Percentiles rank a stretch among this genome's conserved stretches.
These are phyloP conservation scores for Stellera chamaejasme DNA, from an alignment of 345 rosid species.

Conservation along the genomic window DNA sequence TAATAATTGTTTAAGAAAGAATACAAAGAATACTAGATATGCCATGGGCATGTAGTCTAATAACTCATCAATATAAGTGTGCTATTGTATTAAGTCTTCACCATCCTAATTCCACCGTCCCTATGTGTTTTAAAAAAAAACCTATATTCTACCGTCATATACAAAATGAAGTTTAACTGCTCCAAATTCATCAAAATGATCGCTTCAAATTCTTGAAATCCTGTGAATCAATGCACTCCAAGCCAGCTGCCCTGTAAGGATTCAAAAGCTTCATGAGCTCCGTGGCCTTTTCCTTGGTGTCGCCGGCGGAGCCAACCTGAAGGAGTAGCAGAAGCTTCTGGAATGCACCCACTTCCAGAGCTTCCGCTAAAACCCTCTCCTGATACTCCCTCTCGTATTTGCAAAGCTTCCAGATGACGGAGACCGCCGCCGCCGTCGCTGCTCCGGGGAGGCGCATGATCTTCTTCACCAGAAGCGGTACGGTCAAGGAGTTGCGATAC, in stretches of 20 bases:
- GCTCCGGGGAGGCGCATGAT: slow-evolving; percentile 26
- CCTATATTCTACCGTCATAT: not conserved
- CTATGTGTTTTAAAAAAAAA: no score
- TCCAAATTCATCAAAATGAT: slow-evolving; percentile 28
- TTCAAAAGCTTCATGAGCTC: slow-evolving; percentile 48
- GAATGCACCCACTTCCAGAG: slow-evolving; percentile 48
- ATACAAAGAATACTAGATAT: no score
- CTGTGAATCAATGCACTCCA: slow-evolving; percentile 48
- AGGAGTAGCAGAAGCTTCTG: slow-evolving; percentile 49
- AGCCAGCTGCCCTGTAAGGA: slow-evolving; percentile 33
- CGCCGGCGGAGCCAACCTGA: slow-evolving; percentile 38
- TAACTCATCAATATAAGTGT: no score
- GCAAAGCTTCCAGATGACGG: slow-evolving; percentile 34
- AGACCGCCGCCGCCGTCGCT: slow-evolving; percentile 36
- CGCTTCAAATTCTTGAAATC: slow-evolving; percentile 57
- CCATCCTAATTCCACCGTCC: no score
- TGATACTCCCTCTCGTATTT: slow-evolving; percentile 20
- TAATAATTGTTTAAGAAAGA: no score
- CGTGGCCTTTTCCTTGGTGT: slow-evolving; percentile 51
- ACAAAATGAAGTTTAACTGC: slow-evolving; percentile 8
- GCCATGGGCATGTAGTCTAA: no score
- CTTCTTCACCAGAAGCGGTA: slow-evolving; percentile 44
- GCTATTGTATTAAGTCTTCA: no score
- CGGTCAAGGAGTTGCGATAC: slow-evolving; percentile 24
- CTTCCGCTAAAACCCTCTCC: slow-evolving; percentile 23